phyloP scores from a whole-genome alignment of 2,329 filamentous ascomycete genomes.

The Sarocladium oryzae region DNA sequence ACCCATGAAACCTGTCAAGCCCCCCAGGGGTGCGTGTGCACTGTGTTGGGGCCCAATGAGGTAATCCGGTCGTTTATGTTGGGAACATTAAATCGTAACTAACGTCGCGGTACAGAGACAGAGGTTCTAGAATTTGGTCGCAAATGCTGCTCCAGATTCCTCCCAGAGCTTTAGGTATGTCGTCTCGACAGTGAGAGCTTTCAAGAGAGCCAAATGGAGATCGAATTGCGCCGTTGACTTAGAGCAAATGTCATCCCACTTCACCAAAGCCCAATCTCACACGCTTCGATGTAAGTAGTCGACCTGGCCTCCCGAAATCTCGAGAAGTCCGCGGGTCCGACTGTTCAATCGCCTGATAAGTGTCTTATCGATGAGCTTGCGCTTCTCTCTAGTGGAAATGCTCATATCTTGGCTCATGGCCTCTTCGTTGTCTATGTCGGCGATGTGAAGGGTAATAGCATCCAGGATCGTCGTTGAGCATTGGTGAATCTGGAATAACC shows the following conservation, averaged over 20 bases:
- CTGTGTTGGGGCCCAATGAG: neutral
- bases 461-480: neutral
- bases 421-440: neutral
- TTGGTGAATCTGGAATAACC: neutral
- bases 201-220: neutral
- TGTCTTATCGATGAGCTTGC: neutral
- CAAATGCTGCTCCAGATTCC: neutral
- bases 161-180: neutral
- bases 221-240: neutral
- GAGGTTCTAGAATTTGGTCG: neutral
- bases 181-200: neutral
- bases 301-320: conserved; percentile 4
- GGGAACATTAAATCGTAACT: neutral
- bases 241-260: neutral
- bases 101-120: neutral
- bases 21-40: neutral
- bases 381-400: neutral
- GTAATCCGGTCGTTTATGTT: neutral
- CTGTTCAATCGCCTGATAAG: conserved; percentile 1
- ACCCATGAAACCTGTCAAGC: neutral
- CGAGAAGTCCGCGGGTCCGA: neutral
- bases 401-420: neutral
- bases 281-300: conserved; percentile 12
- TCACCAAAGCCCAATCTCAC: conserved; percentile 6
- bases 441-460: neutral